A percentile compares a stretch with the other conserved stretches of the same genome.
Conservation (phyloP, 257 asterid genomes). For the Oldenlandia corymbosa region DNA sequence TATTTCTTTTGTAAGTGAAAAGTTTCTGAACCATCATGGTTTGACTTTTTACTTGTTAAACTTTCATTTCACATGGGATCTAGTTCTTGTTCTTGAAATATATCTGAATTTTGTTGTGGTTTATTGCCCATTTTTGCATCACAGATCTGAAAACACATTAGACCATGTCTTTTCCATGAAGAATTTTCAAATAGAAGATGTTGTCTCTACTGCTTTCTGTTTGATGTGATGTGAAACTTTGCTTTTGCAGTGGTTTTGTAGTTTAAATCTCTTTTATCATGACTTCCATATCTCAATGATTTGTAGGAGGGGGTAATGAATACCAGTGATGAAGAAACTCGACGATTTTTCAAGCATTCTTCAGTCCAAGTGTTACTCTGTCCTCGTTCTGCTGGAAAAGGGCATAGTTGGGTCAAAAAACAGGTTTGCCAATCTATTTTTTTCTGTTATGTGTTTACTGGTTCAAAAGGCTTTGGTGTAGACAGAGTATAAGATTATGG, state of each 20-base stretch:
- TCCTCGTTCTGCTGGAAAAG: conserved; percentile 76
- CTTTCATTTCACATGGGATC: neutral
- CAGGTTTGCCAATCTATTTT: conserved; percentile 23
- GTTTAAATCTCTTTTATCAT: neutral
- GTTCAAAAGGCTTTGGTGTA: too few species aligned
- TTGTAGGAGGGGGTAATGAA: conserved; percentile 76
- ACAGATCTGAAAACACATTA: neutral
- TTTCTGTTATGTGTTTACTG: neutral
- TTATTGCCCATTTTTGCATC: neutral
- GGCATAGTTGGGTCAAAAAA: conserved; percentile 70
- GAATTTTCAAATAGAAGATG: neutral
- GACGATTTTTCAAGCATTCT: conserved; percentile 82
- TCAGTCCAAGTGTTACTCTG: conserved; percentile 80
- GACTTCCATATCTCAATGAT: conserved; percentile 12
- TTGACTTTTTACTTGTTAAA: neutral
- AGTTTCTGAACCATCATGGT: neutral
- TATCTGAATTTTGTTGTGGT: neutral
- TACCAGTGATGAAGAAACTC: conserved; percentile 86
- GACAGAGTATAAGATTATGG: too few species aligned
- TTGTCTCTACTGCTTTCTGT: neutral
- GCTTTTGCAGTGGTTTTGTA: neutral
- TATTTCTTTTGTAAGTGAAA: neutral
- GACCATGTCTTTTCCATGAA: neutral
- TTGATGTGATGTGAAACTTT: neutral
- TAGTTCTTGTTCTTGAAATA: neutral